phyloP scores from a whole-genome alignment of 2,329 filamentous ascomycete species.

The Colletotrichum spinosum region DNA sequence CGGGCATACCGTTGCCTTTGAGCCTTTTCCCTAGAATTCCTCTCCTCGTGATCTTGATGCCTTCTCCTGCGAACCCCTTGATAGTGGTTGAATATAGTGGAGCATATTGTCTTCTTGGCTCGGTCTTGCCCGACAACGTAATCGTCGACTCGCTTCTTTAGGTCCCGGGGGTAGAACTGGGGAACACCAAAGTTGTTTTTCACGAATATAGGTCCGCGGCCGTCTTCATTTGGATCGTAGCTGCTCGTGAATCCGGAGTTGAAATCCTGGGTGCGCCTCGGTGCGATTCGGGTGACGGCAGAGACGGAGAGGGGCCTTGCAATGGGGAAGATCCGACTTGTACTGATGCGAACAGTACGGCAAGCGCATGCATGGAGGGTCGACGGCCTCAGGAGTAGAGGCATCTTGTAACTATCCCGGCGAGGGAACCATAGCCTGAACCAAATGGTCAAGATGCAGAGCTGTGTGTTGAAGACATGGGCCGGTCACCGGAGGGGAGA shows the following conservation, averaged over 20 bases:
- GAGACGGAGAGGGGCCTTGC: slow-evolving; percentile 45
- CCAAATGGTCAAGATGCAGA: not conserved
- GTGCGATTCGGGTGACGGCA: slow-evolving; percentile 40
- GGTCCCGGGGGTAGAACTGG: slow-evolving; percentile 72
- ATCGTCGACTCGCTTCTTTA: slow-evolving; percentile 93
- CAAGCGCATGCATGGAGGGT: slow-evolving; percentile 33
- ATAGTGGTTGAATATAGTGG: slow-evolving; percentile 97
- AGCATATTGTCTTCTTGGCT: slow-evolving; percentile 92
- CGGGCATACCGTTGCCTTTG: slow-evolving; percentile 77
- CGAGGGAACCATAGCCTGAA: slow-evolving; percentile 26
- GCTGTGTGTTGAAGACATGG: not conserved
- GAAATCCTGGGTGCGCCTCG: slow-evolving; percentile 61
- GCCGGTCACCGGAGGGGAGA: slow-evolving; percentile 28
- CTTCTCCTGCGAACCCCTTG: slow-evolving; percentile 84
- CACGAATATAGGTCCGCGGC: slow-evolving; percentile 70
- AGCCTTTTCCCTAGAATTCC: slow-evolving; percentile 69
- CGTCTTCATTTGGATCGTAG: slow-evolving; percentile 68
- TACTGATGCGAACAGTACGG: slow-evolving; percentile 17
- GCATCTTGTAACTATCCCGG: slow-evolving; percentile 22
- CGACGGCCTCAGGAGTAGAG: slow-evolving; percentile 32
- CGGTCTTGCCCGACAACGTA: slow-evolving; percentile 97
- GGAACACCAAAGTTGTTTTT: slow-evolving; percentile 70
- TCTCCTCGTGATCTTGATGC: slow-evolving; percentile 78
- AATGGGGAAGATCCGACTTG: slow-evolving; percentile 7
- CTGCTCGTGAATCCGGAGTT: slow-evolving; percentile 69